Base-by-base conservation (phyloP, 352 stramenopile species). In the Globisporangium yorkense region DNA sequence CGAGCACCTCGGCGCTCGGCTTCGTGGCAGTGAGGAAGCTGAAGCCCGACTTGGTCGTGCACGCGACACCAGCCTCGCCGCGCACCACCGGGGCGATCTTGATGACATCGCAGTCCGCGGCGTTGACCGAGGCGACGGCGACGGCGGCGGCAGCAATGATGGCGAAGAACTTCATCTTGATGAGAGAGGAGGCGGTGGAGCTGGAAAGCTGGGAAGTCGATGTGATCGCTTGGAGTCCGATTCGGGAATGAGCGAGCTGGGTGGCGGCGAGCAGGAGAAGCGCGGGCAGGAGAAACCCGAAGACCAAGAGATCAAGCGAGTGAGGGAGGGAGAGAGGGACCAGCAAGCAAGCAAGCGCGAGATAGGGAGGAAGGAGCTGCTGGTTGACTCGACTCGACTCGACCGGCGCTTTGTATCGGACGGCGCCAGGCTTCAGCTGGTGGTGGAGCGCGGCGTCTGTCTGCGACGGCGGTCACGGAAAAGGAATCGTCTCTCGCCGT, bases 41-140 rank as follows among this genome's bases (percentile, higher is more conserved):
- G 70, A 72, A 77, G 27, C 66, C 67, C 37, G 69, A 74, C 49
- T 65, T 61, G 8, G 51, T 54, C 2, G 70, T 53, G 58, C 70
- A 77, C 58, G 60, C 35, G 13, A 52, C 27, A 8, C 63, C 61
- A 35, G 70, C 53, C 24, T 12, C 10, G 27, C 59, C 56, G 8
- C 45, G 49, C 16, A 68, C 41, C 15, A 71, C 48, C 16, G 63
- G 51, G 29, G 67, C 53, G 39, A 77, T 50, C 31, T 57, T 56
- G 5, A 56, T 35, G 5, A 61, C 46, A 15, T 75, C 67, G 53
- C 70, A 77, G 7, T 57, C 62, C 20, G 2, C 61, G 27, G 67
- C 70, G 61, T 35, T 60, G 46, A 53, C 66, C 24, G 54, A 45
- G 41, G 63, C 57, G 20, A 52, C 27, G 16, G 57, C 31, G 48